Conservation (phyloP, 2,329 filamentous ascomycete species). For the Pestalotiopsis sp. region DNA sequence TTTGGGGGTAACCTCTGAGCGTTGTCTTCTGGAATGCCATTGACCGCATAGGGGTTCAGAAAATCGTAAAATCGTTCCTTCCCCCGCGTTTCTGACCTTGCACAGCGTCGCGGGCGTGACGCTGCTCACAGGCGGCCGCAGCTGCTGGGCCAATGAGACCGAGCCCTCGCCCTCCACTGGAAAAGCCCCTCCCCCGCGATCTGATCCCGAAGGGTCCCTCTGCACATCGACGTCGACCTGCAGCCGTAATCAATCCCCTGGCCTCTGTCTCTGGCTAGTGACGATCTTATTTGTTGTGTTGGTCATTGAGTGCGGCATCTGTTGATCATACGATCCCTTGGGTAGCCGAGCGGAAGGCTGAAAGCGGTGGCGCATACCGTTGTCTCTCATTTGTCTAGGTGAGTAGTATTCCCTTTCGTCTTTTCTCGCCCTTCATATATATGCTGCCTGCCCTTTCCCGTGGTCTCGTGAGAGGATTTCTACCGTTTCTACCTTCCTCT, state of each 20-base stretch:
- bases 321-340: background rate
- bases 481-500: background rate
- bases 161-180: background rate
- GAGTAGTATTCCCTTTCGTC: background rate
- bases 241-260: background rate
- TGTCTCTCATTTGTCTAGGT: background rate
- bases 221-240: constrained; percentile 5
- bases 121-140: background rate
- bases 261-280: background rate
- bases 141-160: background rate
- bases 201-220: background rate
- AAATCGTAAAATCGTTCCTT: background rate
- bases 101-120: background rate
- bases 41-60: constrained; percentile 1
- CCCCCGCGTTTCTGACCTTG: background rate
- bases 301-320: background rate
- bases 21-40: background rate
- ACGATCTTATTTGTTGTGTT: background rate
- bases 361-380: background rate
- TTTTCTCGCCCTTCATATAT: background rate
- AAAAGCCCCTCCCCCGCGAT: constrained; percentile 7
- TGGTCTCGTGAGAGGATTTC: background rate
- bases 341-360: background rate
- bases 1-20: background rate
- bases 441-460: background rate